Conservation (phyloP, 73 alveolate genomes). For the Stentor coeruleus region DNA sequence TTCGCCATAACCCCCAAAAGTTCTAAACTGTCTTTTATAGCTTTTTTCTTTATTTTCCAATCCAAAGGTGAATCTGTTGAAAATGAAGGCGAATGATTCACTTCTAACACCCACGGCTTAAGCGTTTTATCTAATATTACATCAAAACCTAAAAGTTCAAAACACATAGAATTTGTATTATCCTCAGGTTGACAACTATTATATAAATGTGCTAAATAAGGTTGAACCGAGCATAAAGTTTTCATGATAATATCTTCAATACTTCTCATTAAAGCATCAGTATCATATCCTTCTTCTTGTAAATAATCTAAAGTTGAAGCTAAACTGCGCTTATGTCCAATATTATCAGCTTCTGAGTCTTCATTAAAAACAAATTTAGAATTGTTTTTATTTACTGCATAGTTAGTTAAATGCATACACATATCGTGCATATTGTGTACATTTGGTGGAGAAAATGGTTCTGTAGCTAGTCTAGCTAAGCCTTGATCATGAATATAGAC, state of each 20-base stretch:
- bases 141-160: slow-evolving; percentile 74
- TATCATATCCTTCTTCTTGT: slow-evolving; percentile 45
- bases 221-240: slow-evolving; percentile 58
- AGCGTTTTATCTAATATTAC: slow-evolving; percentile 48
- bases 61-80: slow-evolving; percentile 72
- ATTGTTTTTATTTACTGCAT: slow-evolving; percentile 54
- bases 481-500: slow-evolving; percentile 82
- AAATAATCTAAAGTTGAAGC: slow-evolving; percentile 40
- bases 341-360: slow-evolving; percentile 47
- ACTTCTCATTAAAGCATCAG: slow-evolving; percentile 39
- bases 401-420: slow-evolving; percentile 61
- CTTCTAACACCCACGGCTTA: slow-evolving; percentile 73
- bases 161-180: slow-evolving; percentile 54
- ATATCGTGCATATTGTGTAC: slow-evolving; percentile 35
- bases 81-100: slow-evolving; percentile 72
- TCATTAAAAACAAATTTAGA: slow-evolving; percentile 46
- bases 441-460: slow-evolving; percentile 49
- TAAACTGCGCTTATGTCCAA: slow-evolving; percentile 55
- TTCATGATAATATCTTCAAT: slow-evolving; percentile 58
- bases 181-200: slow-evolving; percentile 62
- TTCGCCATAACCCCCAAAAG: slow-evolving; percentile 50
- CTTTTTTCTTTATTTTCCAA: slow-evolving; percentile 48
- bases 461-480: slow-evolving; percentile 79
- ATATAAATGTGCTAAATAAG: slow-evolving; percentile 60
- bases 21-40: slow-evolving; percentile 50